Conservation (phyloP, 1,284 basidiomycete species). For the Nidula niveotomentosa region DNA sequence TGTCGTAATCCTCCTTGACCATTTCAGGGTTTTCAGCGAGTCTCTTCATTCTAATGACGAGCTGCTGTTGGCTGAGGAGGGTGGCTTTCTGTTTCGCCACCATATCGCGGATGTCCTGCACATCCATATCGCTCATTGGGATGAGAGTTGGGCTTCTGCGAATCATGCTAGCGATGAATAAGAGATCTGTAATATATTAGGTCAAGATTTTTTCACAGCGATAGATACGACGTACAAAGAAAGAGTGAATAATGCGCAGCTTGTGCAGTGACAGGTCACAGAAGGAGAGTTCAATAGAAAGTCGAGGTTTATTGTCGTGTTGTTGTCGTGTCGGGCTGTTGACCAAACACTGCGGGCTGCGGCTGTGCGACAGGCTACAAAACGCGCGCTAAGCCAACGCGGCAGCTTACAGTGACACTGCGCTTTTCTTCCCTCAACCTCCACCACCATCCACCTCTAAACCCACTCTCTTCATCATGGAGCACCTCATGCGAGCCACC, state of each 20-base stretch:
- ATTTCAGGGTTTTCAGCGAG: slow-evolving; percentile 38
- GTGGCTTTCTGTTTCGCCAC: slow-evolving; percentile 55
- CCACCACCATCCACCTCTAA: slow-evolving; percentile 2
- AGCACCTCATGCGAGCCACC: slow-evolving; percentile 57
- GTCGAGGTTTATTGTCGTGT: no score
- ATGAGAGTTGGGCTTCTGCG: slow-evolving; percentile 74
- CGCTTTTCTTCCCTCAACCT: slow-evolving; percentile 10
- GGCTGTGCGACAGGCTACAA: slow-evolving; percentile 15
- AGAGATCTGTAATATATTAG: no score
- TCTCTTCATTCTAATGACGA: slow-evolving; percentile 41
- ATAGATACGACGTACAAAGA: no score
- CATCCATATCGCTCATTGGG: slow-evolving; percentile 68
- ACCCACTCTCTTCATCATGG: slow-evolving; percentile 41
- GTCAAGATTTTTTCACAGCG: no score
- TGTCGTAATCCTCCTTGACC: slow-evolving; percentile 36
- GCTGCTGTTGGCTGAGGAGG: slow-evolving; percentile 33
- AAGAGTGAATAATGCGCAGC: not conserved
- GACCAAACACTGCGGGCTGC: slow-evolving; percentile 11
- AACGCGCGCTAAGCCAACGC: not conserved
- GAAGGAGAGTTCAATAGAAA: not conserved
- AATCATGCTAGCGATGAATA: slow-evolving; percentile 49
- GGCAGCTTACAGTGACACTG: slow-evolving; percentile 9
- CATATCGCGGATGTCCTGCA: slow-evolving; percentile 69
- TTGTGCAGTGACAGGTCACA: not conserved
- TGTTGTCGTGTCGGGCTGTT: not conserved